Evolutionary conservation across 805 yeast species (phyloP), one percentile per base, ranked within the genome.

Genomic region (Candida tallmaniae): DNA sequence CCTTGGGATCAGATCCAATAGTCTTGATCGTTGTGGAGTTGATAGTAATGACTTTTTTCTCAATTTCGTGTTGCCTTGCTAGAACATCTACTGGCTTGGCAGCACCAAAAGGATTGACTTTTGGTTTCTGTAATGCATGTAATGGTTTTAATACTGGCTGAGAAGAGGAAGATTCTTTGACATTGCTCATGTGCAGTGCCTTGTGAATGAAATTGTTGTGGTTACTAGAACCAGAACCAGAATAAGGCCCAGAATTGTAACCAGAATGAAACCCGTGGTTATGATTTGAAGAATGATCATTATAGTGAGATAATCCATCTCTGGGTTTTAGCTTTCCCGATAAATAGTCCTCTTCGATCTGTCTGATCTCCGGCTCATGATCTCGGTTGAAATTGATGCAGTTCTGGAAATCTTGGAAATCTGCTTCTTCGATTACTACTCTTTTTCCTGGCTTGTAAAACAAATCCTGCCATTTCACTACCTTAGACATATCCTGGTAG

Each of bases 21-120:
- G 47, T 61, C 38, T 48, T 56, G 4, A 59, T 43, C 3, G 63
- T 59, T 8, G 68, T 60, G 27, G 56, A 57, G 34, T 61, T 59
- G 7, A 58, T 47, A 20, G 50, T 47, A 4, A 55, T 47, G 28
- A 60, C 39, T 40, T 58, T 51, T 32, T 53, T 52, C 10, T 82
- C 89, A 15, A 82, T 60, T 47, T 83, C 90, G 29, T 68, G 60
- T 45, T 75, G 77, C 44, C 74, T 78, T 17, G 83, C 67, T 15
- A 78, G 63, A 2, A 83, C 76, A 54, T 86, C 95, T 5, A 86
- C 90, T 2, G 95, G 95, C 58, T 77, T 83, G 1, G 95, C 96
- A 4, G 73, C 63, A 0, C 95, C 95, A 62, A 87, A 86, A 4
- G 95, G 93, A 51, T 78, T 83, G 0, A 73, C 42, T 46, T 74